Evolutionary conservation across 1,139 yeast species (phyloP).

Genomic region (Diutina siamensis): DNA sequence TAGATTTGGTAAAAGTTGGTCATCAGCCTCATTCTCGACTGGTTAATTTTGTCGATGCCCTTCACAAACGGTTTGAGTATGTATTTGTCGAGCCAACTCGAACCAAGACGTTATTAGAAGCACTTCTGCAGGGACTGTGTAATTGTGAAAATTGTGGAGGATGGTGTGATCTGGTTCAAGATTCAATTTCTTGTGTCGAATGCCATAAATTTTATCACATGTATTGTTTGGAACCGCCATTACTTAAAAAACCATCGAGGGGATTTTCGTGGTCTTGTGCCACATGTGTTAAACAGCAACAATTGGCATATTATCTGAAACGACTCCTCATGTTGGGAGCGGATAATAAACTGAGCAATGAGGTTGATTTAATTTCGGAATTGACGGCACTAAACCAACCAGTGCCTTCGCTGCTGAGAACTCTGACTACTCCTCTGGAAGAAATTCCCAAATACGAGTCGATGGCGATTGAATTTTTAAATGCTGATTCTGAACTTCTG

Average conservation of each 20-base stretch:
- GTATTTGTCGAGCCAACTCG: constrained; percentile 68
- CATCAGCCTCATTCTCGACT: constrained; percentile 42
- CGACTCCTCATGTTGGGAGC: constrained; percentile 32
- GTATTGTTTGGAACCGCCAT: constrained; percentile 80
- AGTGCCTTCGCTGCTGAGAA: constrained; percentile 3
- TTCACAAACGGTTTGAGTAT: constrained; percentile 58
- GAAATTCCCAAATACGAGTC: constrained; percentile 50
- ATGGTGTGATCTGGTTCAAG: constrained; percentile 53
- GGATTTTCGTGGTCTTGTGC: constrained; percentile 96
- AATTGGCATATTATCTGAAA: constrained; percentile 24
- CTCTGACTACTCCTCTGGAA: background rate
- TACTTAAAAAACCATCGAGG: constrained; percentile 66
- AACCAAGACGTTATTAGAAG: constrained; percentile 49
- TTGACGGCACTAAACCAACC: constrained; percentile 9
- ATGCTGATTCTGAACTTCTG: constrained; percentile 29
- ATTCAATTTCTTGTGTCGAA: constrained; percentile 57
- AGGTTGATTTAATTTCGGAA: constrained; percentile 17
- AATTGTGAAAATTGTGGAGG: constrained; percentile 67
- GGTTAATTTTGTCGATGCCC: constrained; percentile 44
- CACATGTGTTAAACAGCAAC: constrained; percentile 45
- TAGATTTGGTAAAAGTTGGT: constrained; percentile 33
- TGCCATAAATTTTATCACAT: constrained; percentile 67
- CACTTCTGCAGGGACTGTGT: constrained; percentile 10
- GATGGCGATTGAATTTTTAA: constrained; percentile 43
- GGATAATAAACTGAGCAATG: constrained; percentile 33